These are phyloP conservation scores for Vinca minor DNA, from an alignment of 257 asterid species.

Conservation along the genomic window DNA sequence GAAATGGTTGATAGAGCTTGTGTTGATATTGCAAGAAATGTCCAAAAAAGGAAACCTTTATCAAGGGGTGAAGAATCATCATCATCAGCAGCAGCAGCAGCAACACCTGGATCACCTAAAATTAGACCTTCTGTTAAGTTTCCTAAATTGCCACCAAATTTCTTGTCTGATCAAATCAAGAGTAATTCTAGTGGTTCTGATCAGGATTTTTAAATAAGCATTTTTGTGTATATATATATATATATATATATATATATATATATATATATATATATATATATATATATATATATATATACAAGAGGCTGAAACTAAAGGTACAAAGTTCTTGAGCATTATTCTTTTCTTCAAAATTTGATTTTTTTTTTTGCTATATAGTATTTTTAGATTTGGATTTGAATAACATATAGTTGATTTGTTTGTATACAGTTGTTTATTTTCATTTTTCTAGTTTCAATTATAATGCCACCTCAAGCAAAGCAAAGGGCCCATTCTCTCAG, in stretches of 20 bases:
- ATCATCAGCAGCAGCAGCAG: conserved; percentile 23
- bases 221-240: not conserved
- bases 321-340: conserved; percentile 8
- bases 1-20: conserved; percentile 86
- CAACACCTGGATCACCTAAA: conserved; percentile 41
- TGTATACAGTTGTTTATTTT: not conserved
- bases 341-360: conserved; percentile 21
- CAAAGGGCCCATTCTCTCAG: no score
- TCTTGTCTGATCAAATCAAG: conserved; percentile 48
- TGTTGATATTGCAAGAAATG: conserved; percentile 57
- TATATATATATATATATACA: conserved; percentile 23
- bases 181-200: conserved; percentile 46
- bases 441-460: not conserved
- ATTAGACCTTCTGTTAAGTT: conserved; percentile 46
- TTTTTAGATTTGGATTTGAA: not conserved
- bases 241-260: conserved; percentile 22
- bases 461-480: no score
- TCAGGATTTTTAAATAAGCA: conserved; percentile 28
- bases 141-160: conserved; percentile 71
- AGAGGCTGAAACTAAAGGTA: conserved; percentile 1
- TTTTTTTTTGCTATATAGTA: conserved; percentile 12
- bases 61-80: conserved; percentile 35
- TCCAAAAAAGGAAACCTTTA: conserved; percentile 51
- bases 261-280: conserved; percentile 18
- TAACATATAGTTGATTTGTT: not conserved